Evolutionary conservation across 2,329 filamentous ascomycete genomes (phyloP).

Genomic region (Penicillium hordei): DNA sequence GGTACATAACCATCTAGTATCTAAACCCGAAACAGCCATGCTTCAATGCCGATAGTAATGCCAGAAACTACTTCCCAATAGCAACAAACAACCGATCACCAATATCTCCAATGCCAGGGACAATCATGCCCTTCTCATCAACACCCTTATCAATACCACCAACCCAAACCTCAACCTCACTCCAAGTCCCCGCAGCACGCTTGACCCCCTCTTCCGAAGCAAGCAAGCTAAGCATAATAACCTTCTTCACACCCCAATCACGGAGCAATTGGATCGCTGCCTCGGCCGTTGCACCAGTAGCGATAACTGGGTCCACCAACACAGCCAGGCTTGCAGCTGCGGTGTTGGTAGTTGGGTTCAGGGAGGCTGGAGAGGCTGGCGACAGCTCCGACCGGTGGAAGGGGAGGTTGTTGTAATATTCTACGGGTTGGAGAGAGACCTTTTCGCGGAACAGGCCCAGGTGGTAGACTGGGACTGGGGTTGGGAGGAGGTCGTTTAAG

Average conservation of each 20-base stretch:
- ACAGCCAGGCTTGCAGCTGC: constrained; percentile 67
- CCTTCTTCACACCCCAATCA: constrained; percentile 85
- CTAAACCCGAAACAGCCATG: neutral
- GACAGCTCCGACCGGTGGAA: constrained; percentile 49
- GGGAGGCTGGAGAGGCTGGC: constrained; percentile 28
- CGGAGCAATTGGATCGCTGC: constrained; percentile 85
- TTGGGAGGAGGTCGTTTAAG: constrained; percentile 77
- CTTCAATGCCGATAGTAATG: neutral
- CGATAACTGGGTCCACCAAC: constrained; percentile 87
- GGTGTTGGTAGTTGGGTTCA: constrained; percentile 33
- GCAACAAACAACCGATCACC: constrained; percentile 89
- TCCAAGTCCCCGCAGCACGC: constrained; percentile 74
- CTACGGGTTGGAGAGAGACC: constrained; percentile 80
- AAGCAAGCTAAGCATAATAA: constrained; percentile 74
- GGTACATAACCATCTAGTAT: neutral
- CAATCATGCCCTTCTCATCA: constrained; percentile 82
- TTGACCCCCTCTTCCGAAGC: constrained; percentile 70
- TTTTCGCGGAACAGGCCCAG: constrained; percentile 93
- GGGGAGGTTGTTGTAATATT: constrained; percentile 98
- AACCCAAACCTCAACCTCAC: constrained; percentile 67
- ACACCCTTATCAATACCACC: constrained; percentile 73
- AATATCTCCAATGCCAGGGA: constrained; percentile 84
- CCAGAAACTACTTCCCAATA: constrained; percentile 66
- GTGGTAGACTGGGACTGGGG: constrained; percentile 81
- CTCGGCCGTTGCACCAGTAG: constrained; percentile 84